A percentile compares a stretch with the other conserved stretches of the same genome.
These are phyloP conservation scores for Lepraria neglecta DNA, from an alignment of 495 filamentous ascomycete genomes.

Conservation along the genomic window DNA sequence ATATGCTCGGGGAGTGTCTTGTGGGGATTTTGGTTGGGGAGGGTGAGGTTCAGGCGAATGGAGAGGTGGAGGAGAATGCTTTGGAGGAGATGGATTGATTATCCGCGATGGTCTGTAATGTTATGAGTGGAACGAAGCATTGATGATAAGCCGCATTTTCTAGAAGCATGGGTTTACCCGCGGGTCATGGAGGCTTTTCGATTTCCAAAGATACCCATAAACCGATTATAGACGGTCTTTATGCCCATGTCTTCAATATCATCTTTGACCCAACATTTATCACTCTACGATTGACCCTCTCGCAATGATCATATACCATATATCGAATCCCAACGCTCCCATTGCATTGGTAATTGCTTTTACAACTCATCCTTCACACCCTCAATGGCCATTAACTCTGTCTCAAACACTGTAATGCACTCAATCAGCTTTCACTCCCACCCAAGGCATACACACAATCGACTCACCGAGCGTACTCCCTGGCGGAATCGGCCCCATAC, in stretches of 20 bases:
- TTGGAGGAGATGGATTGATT: conserved; percentile 67
- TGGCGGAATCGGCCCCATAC: conserved; percentile 70
- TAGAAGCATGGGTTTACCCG: neutral
- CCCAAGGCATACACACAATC: conserved; percentile 35
- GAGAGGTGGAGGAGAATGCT: conserved; percentile 35
- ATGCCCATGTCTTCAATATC: no score
- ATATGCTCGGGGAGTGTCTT: conserved; percentile 78
- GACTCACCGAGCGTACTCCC: conserved; percentile 55
- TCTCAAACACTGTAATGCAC: conserved; percentile 33
- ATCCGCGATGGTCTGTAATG: neutral
- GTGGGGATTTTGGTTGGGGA: conserved; percentile 82
- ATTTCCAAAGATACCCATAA: neutral
- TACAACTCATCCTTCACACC: conserved; percentile 66
- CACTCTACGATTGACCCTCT: no score
- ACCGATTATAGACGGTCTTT: no score
- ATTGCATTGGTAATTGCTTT: neutral
- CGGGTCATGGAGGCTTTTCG: neutral
- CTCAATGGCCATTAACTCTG: conserved; percentile 79
- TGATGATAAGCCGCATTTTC: neutral
- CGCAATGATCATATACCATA: no score
- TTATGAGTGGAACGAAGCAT: neutral
- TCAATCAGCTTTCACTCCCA: neutral
- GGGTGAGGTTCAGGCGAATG: conserved; percentile 44
- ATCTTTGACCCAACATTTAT: no score
- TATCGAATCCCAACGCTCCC: no score